Base-by-base conservation (phyloP, 768 basidiomycete genomes). In the Boletus speciosus region DNA sequence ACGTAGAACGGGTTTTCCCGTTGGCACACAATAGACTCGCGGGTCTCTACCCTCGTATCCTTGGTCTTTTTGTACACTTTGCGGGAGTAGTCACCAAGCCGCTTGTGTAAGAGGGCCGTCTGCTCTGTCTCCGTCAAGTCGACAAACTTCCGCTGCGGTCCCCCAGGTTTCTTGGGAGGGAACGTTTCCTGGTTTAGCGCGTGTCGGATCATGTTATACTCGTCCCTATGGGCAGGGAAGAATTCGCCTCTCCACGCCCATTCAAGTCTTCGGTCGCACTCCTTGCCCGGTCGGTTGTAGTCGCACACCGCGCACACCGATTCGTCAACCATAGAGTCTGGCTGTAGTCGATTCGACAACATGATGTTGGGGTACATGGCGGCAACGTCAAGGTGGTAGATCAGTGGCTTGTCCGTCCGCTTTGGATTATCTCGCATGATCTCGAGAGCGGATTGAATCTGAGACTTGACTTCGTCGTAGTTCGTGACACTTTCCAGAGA, bases 331-430 rank as follows among this genome's bases (percentile, higher is more conserved):
- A 98, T 90, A 2, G 97, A 97, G 72, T 99, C 97, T 2, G 97
- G 97, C 62, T 99, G 97, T 2, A 99, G 80, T 34, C 97, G 91
- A 68, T 99, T 99, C 16, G 95, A 98, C 77, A 99, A 86, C 97
- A 99, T 99, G 82, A 99, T 98, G 72, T 98, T 99, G 52, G 97
- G 97, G 70, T 99, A 98, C 97, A 99, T 99, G 58, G 97, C 97
- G 3, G 97, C 97, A 58, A 99, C 97, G 65, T 99, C 97, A 64
- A 98, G 73, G 71, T 99, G 97, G 73, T 99, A 99, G 66, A 99
- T 98, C 58, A 98, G 83, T 0, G 97, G 97, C 12, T 85, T 90
- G 74, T 98, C 95, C 40, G 78, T 77, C 14, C 96, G 90, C 50
- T 85, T 81, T 0, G 97, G 96, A 55, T 88, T 84, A 73, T 98